Conservation (phyloP, 768 basidiomycete genomes). For the Stropharia rugosoannulata region DNA sequence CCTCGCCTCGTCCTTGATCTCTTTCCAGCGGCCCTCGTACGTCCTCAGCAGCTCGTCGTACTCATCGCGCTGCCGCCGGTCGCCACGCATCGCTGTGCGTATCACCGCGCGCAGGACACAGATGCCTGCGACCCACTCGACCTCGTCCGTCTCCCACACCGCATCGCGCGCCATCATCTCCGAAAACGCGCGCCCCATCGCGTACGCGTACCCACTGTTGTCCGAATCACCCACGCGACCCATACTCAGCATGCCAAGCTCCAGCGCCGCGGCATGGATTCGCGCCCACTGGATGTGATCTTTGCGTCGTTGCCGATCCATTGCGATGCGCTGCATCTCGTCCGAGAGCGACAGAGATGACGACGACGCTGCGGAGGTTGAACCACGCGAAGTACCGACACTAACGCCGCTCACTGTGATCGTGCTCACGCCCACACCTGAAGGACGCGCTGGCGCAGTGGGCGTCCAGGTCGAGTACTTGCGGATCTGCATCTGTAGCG, state of each 20-base stretch:
- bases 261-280: constrained; percentile 63
- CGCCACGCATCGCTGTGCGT: constrained; percentile 47
- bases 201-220: constrained; percentile 41
- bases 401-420: constrained; percentile 7
- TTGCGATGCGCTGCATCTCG: constrained; percentile 63
- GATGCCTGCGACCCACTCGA: constrained; percentile 68
- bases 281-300: constrained; percentile 69
- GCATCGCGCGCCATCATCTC: constrained; percentile 64
- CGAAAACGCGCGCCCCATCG: constrained; percentile 47
- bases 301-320: constrained; percentile 58
- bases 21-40: constrained; percentile 69
- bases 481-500: constrained; percentile 58
- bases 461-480: constrained; percentile 56
- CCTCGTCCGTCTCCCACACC: constrained; percentile 66
- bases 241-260: constrained; percentile 51
- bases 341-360: constrained; percentile 43
- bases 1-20: constrained; percentile 66
- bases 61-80: constrained; percentile 45
- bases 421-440: not conserved
- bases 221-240: constrained; percentile 39
- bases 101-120: constrained; percentile 59
- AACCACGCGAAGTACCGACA: not conserved
- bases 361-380: constrained; percentile 2
- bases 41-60: constrained; percentile 54
- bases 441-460: constrained; percentile 16